Evolutionary conservation across 495 filamentous ascomycete genomes (phyloP).

Genomic region (Neurospora intermedia): DNA sequence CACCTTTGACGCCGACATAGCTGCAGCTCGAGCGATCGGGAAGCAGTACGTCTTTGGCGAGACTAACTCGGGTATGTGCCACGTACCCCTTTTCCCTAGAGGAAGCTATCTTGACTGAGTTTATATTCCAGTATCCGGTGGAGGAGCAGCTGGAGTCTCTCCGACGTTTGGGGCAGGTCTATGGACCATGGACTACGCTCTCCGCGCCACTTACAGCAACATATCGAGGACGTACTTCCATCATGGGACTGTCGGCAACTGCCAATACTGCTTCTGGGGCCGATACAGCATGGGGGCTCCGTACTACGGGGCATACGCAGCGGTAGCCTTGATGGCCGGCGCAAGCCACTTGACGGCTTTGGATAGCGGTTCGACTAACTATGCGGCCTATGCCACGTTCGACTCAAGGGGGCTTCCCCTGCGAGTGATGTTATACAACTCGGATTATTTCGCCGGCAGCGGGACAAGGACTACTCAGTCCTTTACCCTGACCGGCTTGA

Average conservation of each 20-base stretch:
- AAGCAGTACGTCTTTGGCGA: constrained; percentile 50
- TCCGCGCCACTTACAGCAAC: constrained; percentile 34
- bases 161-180: constrained; percentile 48
- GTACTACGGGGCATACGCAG: constrained; percentile 49
- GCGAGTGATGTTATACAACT: constrained; percentile 43
- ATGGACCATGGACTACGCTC: constrained; percentile 51
- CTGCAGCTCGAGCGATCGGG: constrained; percentile 30
- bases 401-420: constrained; percentile 27
- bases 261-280: constrained; percentile 53
- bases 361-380: constrained; percentile 37
- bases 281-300: constrained; percentile 44
- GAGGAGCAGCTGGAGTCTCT: constrained; percentile 40
- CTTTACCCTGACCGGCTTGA: constrained; percentile 37
- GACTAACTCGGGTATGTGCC: constrained; percentile 42
- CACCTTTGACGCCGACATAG: constrained; percentile 39
- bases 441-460: constrained; percentile 41
- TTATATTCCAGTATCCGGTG: constrained; percentile 27
- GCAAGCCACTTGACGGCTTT: constrained; percentile 40
- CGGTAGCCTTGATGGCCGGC: constrained; percentile 40
- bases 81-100: no score
- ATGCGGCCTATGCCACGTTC: constrained; percentile 45
- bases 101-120: background rate
- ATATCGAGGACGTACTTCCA: constrained; percentile 50
- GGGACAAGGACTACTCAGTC: constrained; percentile 35
- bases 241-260: constrained; percentile 51